Base-by-base conservation (phyloP, 805 yeast species). In the Monosporozyma servazzii region DNA sequence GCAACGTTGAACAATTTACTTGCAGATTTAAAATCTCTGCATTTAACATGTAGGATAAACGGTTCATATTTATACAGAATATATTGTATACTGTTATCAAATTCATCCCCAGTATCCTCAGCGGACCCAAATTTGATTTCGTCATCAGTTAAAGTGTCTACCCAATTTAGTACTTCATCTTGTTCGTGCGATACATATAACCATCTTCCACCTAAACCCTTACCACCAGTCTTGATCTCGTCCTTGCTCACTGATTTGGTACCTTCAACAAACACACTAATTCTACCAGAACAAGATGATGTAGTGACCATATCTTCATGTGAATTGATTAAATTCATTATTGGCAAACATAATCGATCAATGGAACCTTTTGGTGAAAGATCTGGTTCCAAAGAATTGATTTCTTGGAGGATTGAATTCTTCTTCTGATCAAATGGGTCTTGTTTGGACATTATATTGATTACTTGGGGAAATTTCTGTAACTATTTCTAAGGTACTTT, bases 341-440 rank as follows among this genome's bases (percentile, higher is more conserved):
- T 74, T 2, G 96, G 95, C 11, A 83, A 60, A 58, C 95, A 83
- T 20, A 77, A 70, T 47, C 70, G 79, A 66, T 88, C 96, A n/a
- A 88, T 81, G 2, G 88, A 76, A 1, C 96, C 96, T 61, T 88
- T 89, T 15, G 96, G 96, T 2, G 95, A 85, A n/a, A 80, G 71
- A 65, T 84, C 91, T 3, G 79, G 81, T 11, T 69, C 64, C 0
- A 63, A 65, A 2, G 69, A 62, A 1, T 64, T 60, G 7, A 85
- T 81, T 48, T 80, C 84, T n/a, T 64, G 56, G 8, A 84, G 64
- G 6, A 85, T 78, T 42, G 71, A 61, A 11, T 56, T 54, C 57
- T 86, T 85, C 68, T 84, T 85, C 62, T 83, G 89, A 53, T 80
- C 81, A 65, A 85, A 85, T 1, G 86, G 73, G 58, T 79, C 77